A percentile compares a stretch with the other conserved stretches of the same genome.
These are phyloP conservation scores for Sequoia sempervirens DNA, from an alignment of 75 land plant genomes.

Conservation along the genomic window DNA sequence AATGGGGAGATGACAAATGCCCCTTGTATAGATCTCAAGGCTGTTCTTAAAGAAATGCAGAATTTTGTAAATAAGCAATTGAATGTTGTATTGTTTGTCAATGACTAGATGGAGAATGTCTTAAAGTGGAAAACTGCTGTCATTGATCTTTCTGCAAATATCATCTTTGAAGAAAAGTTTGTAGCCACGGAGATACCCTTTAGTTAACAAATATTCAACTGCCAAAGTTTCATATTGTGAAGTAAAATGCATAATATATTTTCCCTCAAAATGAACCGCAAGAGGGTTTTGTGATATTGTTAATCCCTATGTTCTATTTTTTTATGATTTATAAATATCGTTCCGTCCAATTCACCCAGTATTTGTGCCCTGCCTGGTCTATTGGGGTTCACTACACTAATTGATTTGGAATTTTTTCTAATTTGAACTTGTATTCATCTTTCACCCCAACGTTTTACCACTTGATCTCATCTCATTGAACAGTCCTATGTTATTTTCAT, in stretches of 20 bases:
- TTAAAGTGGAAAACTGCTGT: background rate
- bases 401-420: too few species aligned
- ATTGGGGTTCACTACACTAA: too few species aligned
- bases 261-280: background rate
- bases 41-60: background rate
- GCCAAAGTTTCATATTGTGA: background rate
- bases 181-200: background rate
- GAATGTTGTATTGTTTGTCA: background rate
- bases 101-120: background rate
- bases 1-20: background rate
- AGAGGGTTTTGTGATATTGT: background rate
- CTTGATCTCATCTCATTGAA: too few species aligned
- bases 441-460: too few species aligned
- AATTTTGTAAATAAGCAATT: background rate
- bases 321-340: too few species aligned
- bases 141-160: background rate
- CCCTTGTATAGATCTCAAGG: background rate
- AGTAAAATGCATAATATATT: background rate
- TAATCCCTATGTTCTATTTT: too few species aligned
- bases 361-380: too few species aligned
- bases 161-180: background rate
- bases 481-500: too few species aligned
- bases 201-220: background rate
- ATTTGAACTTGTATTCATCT: too few species aligned
- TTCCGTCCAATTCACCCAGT: too few species aligned